Evolutionary conservation across 2,329 filamentous ascomycete species (phyloP), one percentile per base, ranked within the genome.

Genomic region (Emericellopsis cladophorae): DNA sequence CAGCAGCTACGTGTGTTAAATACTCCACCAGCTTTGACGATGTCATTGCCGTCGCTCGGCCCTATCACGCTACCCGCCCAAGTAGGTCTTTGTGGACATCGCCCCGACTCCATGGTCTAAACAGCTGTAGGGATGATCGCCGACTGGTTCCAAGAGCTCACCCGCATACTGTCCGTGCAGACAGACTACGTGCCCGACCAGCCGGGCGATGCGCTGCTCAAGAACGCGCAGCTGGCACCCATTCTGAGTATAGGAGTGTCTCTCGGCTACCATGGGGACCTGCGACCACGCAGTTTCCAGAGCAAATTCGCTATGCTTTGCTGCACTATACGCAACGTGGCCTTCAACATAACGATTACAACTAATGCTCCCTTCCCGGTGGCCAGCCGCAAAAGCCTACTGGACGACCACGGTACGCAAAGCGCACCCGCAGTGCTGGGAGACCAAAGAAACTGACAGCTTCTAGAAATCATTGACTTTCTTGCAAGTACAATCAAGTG

Each of bases 171-270:
- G 40, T 81, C 80, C 46, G 70, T 85, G 24, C 77, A 80, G 39
- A 76, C 89, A 37, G 90, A 96, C 60, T 93, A 89, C 54, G 83
- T 86, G 0, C 74, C 84, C 38, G 85, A 94, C 45, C 66, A 76
- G 2, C 72, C 76, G 36, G 76, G 83, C 49, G 80, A 90, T 54
- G 70, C 79, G 44, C 65, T 94, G 29, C 74, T 92, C 47, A 70
- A 80, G 44, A 89, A 92, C 51, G 67, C 70, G 4, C 70, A 79
- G 31, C 72, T 95, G 36, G 82, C 87, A 45, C 72, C 84, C 42
- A 85, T 79, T 42, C 67, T 95, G 11, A 84, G 85, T 51, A 76
- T 92, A 23, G 79, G 93, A 54, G 81, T 84, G 43, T 79, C 85
- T 40, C 65, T 95, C 9, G 85, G 84, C 4, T 89, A 84, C 54